Evolutionary conservation across 2,329 filamentous ascomycete species (phyloP).

Genomic region (Aspergillus felis): DNA sequence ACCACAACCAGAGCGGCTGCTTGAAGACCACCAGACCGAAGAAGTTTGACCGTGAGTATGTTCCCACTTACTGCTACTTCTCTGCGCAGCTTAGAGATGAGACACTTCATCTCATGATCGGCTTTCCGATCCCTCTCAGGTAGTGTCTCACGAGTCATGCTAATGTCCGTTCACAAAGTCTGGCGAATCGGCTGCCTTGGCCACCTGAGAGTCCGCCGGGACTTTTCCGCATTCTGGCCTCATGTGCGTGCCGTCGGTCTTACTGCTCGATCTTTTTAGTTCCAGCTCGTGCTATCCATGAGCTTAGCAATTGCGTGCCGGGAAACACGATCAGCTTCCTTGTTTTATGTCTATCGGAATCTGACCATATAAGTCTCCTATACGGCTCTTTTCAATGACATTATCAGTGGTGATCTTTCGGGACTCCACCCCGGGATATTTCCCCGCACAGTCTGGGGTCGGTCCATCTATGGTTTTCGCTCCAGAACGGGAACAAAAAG

Average conservation of each 20-base stretch:
- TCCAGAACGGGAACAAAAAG: no score
- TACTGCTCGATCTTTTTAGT: not conserved
- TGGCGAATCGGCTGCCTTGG: no score
- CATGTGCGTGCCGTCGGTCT: not conserved
- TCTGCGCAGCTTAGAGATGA: no score
- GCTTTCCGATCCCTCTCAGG: no score
- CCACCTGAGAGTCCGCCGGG: not conserved
- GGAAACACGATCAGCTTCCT: not conserved
- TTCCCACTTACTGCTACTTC: no score
- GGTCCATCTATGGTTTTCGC: not conserved
- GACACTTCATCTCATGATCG: no score
- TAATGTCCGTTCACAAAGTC: no score
- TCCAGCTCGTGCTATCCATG: not conserved
- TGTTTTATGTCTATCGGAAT: not conserved
- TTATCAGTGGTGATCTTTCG: not conserved
- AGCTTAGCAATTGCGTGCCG: not conserved
- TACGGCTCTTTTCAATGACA: no score
- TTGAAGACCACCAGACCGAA: no score
- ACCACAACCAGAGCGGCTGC: no score
- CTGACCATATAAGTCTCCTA: not conserved
- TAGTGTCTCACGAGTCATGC: no score
- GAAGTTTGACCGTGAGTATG: no score
- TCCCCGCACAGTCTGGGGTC: not conserved
- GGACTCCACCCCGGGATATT: not conserved
- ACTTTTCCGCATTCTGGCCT: not conserved